phyloP scores from a whole-genome alignment of 2,329 filamentous ascomycete species.

The Pestalotiopsis sp. region DNA sequence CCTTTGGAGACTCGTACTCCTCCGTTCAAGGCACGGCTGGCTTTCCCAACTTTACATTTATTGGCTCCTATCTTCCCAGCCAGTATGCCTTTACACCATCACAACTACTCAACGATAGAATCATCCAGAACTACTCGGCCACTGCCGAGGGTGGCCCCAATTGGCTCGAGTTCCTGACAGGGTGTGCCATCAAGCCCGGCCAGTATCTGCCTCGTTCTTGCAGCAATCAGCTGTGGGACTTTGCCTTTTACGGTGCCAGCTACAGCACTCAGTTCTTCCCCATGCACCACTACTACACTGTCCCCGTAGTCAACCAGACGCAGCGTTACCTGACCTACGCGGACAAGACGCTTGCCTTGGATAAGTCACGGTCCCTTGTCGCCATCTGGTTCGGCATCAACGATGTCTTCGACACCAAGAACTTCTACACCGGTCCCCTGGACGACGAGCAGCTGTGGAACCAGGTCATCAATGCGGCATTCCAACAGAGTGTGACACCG shows the following conservation, averaged over 20 bases:
- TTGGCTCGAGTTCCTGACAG: conserved; percentile 55
- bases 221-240: conserved; percentile 54
- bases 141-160: conserved; percentile 56
- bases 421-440: conserved; percentile 37
- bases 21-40: conserved; percentile 51
- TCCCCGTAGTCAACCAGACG: conserved; percentile 50
- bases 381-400: conserved; percentile 60
- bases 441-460: conserved; percentile 48
- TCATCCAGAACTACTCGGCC: conserved; percentile 46
- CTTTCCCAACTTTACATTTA: conserved; percentile 50
- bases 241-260: conserved; percentile 55
- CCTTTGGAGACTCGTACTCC: conserved; percentile 48
- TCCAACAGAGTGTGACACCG: conserved; percentile 39
- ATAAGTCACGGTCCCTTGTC: conserved; percentile 36
- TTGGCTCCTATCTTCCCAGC: conserved; percentile 41
- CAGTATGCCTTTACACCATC: conserved; percentile 42
- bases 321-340: conserved; percentile 47
- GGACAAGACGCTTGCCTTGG: conserved; percentile 34
- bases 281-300: conserved; percentile 52
- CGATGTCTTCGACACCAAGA: conserved; percentile 52
- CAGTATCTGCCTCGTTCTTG: conserved; percentile 45
- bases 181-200: conserved; percentile 46
- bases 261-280: conserved; percentile 45
- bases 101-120: conserved; percentile 43
- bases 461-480: conserved; percentile 40